phyloP scores from a whole-genome alignment of 192 early-diverging fungal genomes.

The Coemansia aciculifera region DNA sequence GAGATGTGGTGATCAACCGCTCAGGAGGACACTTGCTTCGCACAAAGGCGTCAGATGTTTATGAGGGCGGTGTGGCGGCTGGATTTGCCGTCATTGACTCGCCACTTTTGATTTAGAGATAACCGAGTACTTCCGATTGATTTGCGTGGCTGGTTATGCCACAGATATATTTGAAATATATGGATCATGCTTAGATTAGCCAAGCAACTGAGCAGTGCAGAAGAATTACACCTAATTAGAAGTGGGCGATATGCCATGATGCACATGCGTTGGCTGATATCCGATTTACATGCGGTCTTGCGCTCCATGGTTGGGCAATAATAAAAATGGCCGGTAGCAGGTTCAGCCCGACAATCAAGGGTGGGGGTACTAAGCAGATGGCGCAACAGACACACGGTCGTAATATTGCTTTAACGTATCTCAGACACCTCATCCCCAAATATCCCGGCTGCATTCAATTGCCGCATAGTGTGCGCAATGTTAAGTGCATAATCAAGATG shows the following conservation, averaged over 20 bases:
- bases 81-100: slow-evolving; percentile 94
- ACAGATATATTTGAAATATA: neutral
- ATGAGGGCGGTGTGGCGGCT: slow-evolving; percentile 95
- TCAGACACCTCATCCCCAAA: neutral
- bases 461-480: neutral
- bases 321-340: neutral
- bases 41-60: slow-evolving; percentile 79
- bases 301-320: neutral
- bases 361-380: neutral
- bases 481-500: neutral
- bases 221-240: neutral
- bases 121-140: neutral
- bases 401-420: neutral
- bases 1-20: slow-evolving; percentile 64
- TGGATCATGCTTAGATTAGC: neutral
- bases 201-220: neutral
- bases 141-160: neutral
- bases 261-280: neutral
- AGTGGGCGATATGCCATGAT: neutral
- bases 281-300: neutral
- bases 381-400: neutral
- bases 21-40: slow-evolving; percentile 87
- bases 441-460: neutral
- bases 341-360: neutral
- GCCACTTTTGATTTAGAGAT: slow-evolving; percentile 63